Conservation (phyloP, 306 rosid genomes). For the peach (Prunus persica) region DNA sequence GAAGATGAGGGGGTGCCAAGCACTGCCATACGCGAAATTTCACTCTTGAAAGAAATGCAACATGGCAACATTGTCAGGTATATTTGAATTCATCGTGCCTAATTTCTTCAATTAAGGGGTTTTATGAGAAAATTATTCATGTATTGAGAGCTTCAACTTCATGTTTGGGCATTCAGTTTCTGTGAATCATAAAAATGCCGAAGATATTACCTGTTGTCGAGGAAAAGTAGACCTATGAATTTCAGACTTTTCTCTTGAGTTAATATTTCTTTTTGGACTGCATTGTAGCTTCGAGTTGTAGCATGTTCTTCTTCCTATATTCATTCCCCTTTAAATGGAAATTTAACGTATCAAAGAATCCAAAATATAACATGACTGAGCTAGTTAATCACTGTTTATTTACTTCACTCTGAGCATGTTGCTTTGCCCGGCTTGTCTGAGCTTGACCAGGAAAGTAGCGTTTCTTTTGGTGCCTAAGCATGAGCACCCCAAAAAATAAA, state of each 20-base stretch:
- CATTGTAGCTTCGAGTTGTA: not conserved
- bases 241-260: not conserved
- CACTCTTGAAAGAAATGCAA: conserved; percentile 87
- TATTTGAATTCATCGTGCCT: not conserved
- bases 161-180: not conserved
- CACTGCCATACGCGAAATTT: conserved; percentile 89
- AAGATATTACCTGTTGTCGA: not conserved
- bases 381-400: not conserved
- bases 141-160: not conserved
- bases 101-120: not conserved
- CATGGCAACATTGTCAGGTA: conserved; percentile 90
- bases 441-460: not conserved
- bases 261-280: not conserved
- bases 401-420: not conserved
- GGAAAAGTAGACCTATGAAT: conserved; percentile 4
- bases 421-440: not conserved
- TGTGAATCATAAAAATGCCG: not conserved
- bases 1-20: conserved; percentile 94
- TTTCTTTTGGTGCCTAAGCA: not conserved
- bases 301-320: not conserved
- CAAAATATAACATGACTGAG: not conserved
- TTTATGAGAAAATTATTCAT: not conserved
- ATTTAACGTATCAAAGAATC: too few species aligned
- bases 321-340: not conserved
- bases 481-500: conserved; percentile 1